A percentile compares a stretch with the other conserved stretches of the same genome.
These are phyloP conservation scores for Laburnicola sp. DNA, from an alignment of 2,329 filamentous ascomycete genomes.

Conservation along the genomic window DNA sequence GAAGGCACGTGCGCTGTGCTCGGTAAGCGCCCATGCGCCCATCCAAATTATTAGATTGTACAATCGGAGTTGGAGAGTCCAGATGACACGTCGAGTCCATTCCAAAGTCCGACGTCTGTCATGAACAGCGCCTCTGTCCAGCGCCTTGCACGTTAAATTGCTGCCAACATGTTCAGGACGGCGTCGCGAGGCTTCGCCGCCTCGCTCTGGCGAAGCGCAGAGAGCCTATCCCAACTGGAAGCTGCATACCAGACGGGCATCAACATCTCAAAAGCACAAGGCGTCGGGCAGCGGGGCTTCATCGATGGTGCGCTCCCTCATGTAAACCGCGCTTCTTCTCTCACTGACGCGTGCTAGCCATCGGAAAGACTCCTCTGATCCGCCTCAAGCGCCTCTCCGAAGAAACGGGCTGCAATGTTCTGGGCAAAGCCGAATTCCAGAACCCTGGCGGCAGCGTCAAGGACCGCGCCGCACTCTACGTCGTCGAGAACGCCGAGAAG, in stretches of 20 bases:
- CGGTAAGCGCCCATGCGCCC: no score
- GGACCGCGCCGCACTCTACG: constrained; percentile 91
- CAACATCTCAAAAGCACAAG: constrained; percentile 77
- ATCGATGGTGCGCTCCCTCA: constrained; percentile 68
- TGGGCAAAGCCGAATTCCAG: constrained; percentile 98
- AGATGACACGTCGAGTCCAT: constrained; percentile 20
- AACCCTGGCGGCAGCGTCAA: constrained; percentile 97
- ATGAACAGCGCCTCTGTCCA: background rate
- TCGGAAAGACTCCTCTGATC: constrained; percentile 96
- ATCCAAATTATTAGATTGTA: constrained; percentile 22
- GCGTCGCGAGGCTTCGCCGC: constrained; percentile 69
- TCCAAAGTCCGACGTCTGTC: background rate
- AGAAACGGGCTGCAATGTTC: constrained; percentile 88
- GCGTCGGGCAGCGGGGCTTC: constrained; percentile 71
- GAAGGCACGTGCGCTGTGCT: constrained; percentile 16
- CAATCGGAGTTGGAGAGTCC: no score
- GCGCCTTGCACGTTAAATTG: background rate
- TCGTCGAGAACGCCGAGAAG: constrained; percentile 92
- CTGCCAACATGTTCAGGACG: constrained; percentile 66
- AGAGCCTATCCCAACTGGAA: constrained; percentile 52
- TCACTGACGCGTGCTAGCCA: constrained; percentile 61
- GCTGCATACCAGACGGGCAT: constrained; percentile 64
- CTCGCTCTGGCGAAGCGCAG: constrained; percentile 59
- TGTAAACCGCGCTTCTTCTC: background rate
- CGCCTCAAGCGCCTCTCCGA: constrained; percentile 84